Evolutionary conservation across 805 yeast genomes (phyloP), one percentile per base, ranked within the genome.

Genomic region (Nakazawaea wickerhamii): DNA sequence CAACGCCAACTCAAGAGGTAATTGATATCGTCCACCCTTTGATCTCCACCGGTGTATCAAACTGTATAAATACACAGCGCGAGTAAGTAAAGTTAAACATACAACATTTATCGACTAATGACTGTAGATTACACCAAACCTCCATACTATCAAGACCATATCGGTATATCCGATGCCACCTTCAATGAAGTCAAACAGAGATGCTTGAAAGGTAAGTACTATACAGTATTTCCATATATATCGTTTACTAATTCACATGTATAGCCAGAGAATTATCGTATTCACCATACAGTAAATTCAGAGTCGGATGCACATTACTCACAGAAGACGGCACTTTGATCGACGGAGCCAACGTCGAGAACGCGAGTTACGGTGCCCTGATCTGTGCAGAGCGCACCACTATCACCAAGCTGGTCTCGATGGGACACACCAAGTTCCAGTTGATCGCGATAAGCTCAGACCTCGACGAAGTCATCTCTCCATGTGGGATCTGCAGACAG

Each of bases 401-500:
- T 0, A 67, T 81, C 2, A 69, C 72, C 10, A 70, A 72, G 32
- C 83, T 85, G 0, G 70, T 79, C 5, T 68, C 56, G 4, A 38
- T 48, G 32, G 78, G 78, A 0, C 61, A 66, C 43, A 55, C 49
- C 4, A 38, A 48, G 19, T 73, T 82, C 56, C 66, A 63, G 45
- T 86, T 84, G 1, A 64, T 87, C 44, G 95, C 82, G 4, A 75
- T 87, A 8, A 67, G 84, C 3, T 73, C 85, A 18, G 90, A 82
- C 55, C 51, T 71, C 34, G 72, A 71, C 2, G 61, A 63, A 7
- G 73, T 81, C 23, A 79, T 84, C 9, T 69, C 90, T 8, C 99
- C 99, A 0, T 91, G 99, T 59, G 99, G 99, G 3, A 81, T 93
- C 28, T 91, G 99, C 55, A 70, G 99, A 41, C 99, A 91, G 61